Base-by-base conservation (phyloP, 2,329 filamentous ascomycete genomes). In the Calonectria montana region DNA sequence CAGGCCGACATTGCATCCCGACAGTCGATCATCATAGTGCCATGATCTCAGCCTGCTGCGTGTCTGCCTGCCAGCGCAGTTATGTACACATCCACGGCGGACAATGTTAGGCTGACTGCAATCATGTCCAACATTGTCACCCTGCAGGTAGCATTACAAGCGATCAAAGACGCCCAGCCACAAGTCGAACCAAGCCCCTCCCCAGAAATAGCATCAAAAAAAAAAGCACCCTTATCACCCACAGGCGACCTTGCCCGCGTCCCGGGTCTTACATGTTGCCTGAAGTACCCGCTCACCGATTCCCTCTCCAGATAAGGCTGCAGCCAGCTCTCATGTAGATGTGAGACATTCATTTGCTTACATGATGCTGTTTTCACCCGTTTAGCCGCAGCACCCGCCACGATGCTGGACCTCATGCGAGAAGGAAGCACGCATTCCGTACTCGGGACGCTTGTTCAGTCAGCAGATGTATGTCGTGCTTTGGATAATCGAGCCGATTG, bases 231-330 rank as follows among this genome's bases (percentile, higher is more conserved):
- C 68, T 70, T 70, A 70, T 70, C 68, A 50, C 55, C 31, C 21
- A 53, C 53, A 48, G 35, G 35, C 47, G 62, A 50, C 50, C 31
- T 70, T 25, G 43, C 25, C 63, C 53, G 67, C 35, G n/a, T 47
- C n/a, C 35, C 48, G 31, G 29, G 45, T 31, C 55, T 43, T 55
- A 41, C 66, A 64, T 59, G 53, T 31, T 57, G 12, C 35, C 39
- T 66, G 47, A n/a, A 41, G 53, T 65, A 50, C 41, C 41, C 45
- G 68, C 45, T 71, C 64, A 67, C 69, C 64, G 63, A 66, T 65
- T 53, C 39, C 53, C 59, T 37, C 53, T 59, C 53, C 53, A 66
- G 68, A 71, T 71, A 71, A 71, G 69, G 69, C 69, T 71, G 69
- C 69, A 71, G 69, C 37, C 31, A 18, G 55, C 41, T 66, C 47